Percentiles rank a stretch among this genome's conserved stretches.
Evolutionary conservation across 441 rosid genomes (phyloP).

Genomic region (Isatis lusitanica): DNA sequence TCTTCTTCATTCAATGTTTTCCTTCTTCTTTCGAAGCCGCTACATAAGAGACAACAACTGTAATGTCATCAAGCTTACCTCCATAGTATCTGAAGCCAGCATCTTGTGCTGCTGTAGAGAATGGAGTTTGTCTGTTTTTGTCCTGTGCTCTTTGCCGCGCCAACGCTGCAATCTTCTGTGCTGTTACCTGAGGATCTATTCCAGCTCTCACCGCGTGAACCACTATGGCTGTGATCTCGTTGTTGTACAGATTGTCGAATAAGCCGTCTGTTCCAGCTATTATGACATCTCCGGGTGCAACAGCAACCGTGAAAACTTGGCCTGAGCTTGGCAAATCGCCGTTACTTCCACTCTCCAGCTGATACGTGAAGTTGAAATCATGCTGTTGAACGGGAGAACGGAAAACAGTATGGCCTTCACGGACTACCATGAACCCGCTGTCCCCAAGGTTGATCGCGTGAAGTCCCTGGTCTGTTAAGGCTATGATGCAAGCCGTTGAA

Average conservation of each 20-base stretch:
- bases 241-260: conserved; percentile 89
- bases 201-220: conserved; percentile 83
- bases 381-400: conserved; percentile 90
- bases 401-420: conserved; percentile 80
- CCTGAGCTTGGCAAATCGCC: conserved; percentile 54
- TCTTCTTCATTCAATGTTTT: conserved; percentile 15
- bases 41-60: conserved; percentile 89
- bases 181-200: conserved; percentile 77
- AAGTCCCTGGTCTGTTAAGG: conserved; percentile 69
- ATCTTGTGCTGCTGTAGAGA: conserved; percentile 92
- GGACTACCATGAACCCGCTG: conserved; percentile 89
- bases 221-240: conserved; percentile 84
- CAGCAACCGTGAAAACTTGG: conserved; percentile 78
- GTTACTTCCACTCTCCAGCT: conserved; percentile 69
- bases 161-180: conserved; percentile 95
- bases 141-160: conserved; percentile 89
- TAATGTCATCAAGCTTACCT: conserved; percentile 97
- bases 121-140: conserved; percentile 82
- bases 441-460: conserved; percentile 82
- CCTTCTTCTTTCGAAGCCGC: conserved; percentile 40
- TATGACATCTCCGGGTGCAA: conserved; percentile 83
- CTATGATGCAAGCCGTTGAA: conserved; percentile 87
- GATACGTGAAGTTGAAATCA: conserved; percentile 84
- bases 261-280: conserved; percentile 94
- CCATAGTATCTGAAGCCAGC: conserved; percentile 93